Base-by-base conservation (phyloP, 345 rosid genomes). In the Theobroma cacao region DNA sequence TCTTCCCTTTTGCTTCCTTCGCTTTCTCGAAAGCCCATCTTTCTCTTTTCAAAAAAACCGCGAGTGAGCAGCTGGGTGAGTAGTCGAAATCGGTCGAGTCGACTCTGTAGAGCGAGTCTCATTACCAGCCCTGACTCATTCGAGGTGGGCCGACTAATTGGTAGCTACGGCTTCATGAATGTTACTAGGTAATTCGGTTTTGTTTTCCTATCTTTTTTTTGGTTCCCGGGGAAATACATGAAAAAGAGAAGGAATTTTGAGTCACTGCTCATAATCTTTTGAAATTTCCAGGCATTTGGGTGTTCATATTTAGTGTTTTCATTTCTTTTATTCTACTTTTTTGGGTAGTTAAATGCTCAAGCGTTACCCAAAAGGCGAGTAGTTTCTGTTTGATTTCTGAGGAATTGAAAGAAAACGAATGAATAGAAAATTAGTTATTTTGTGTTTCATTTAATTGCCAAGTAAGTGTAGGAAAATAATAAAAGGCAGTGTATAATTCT, bases 91-190 rank as follows among this genome's bases (percentile, higher is more conserved):
- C 77, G 83, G 80, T 78, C 83, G 67, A 33, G n/a, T 81, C 78
- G 69, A 52, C 72, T 74, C 56, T 94, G 94, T 60, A 83, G 75
- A 78, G 94, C 95, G 65, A 78, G 82, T 76, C 87, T 95, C 41
- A 89, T 93, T 58, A 90, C 93, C 24, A 86, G 77, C 72, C 84
- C 99, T 6, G 93, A 86, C 36, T 95, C 93, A 58, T 95, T 95
- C 86, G 92, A 92, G 85, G 99, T 95, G 8, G 99, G 99, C 20
- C 81, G 89, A 61, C 93, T 95, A 62, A 89, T 93, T 26, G 97
- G 99, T 60, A 92, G 93, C 90, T 95, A 92, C 22, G 99, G 98
- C 53, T 95, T 92, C 89, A 92, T 95, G 92, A 95, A 92, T 75
- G 70, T 95, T 48, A 92, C 99, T 7, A 93, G 98, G 98, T 95